Evolutionary conservation across 2,329 filamentous ascomycete genomes (phyloP).

Genomic region (Microdochium bolleyi): DNA sequence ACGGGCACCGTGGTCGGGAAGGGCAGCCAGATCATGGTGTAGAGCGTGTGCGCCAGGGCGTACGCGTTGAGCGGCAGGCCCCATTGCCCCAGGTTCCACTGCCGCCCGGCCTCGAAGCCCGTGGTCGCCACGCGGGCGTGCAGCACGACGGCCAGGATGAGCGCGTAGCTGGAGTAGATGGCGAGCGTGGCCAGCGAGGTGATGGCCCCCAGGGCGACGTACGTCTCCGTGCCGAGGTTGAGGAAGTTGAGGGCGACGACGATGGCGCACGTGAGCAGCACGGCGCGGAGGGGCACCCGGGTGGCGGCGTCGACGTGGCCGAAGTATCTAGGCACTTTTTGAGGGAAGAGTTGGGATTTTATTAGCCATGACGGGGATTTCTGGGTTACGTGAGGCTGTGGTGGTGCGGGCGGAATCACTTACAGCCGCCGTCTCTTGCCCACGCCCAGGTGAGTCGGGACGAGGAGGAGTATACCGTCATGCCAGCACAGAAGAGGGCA

Average conservation of each 20-base stretch:
- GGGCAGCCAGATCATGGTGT: slow-evolving; percentile 21
- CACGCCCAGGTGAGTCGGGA: background rate
- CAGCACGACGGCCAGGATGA: slow-evolving; percentile 25
- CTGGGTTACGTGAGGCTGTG: slow-evolving; percentile 1
- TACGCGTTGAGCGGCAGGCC: slow-evolving; percentile 23
- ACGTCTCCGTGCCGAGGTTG: slow-evolving; percentile 26
- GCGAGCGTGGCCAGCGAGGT: slow-evolving; percentile 26
- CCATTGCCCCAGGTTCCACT: slow-evolving; percentile 20
- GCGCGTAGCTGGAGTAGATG: slow-evolving; percentile 28
- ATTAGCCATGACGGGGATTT: too few relatives aligned
- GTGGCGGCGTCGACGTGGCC: slow-evolving; percentile 17
- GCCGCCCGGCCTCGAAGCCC: slow-evolving; percentile 15
- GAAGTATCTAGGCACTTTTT: slow-evolving; percentile 6
- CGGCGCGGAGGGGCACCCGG: slow-evolving; percentile 25
- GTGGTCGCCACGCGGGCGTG: slow-evolving; percentile 16
- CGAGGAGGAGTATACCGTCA: background rate
- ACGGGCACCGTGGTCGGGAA: slow-evolving; percentile 25
- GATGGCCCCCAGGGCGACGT: slow-evolving; percentile 26
- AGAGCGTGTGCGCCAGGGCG: slow-evolving; percentile 22
- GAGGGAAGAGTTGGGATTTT: too few relatives aligned
- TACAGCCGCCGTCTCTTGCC: background rate
- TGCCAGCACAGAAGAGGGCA: background rate
- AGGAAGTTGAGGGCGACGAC: slow-evolving; percentile 24
- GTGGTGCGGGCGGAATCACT: background rate
- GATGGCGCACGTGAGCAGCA: slow-evolving; percentile 22